Evolutionary conservation across 2,329 filamentous ascomycete genomes (phyloP).

Genomic region (Stachybotrys elegans): DNA sequence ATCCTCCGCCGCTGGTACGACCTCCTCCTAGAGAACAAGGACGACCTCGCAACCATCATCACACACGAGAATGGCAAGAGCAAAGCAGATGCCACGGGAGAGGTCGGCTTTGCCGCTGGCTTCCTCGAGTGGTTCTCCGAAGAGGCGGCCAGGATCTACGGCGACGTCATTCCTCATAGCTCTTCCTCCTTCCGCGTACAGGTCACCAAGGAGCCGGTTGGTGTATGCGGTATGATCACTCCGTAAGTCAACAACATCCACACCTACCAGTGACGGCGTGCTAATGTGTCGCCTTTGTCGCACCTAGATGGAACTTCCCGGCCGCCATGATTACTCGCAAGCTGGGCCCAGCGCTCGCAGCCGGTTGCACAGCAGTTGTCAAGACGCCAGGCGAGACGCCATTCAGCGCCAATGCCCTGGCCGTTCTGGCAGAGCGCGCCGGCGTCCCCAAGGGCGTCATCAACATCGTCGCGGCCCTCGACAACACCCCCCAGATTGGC

Average conservation of each 20-base stretch:
- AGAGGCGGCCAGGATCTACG: conserved; percentile 51
- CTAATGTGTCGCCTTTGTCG: conserved; percentile 29
- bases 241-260: no score
- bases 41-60: conserved; percentile 60
- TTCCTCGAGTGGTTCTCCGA: conserved; percentile 59
- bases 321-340: conserved; percentile 47
- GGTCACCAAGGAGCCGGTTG: conserved; percentile 9
- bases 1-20: conserved; percentile 58
- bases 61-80: conserved; percentile 68
- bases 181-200: conserved; percentile 45
- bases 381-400: conserved; percentile 70
- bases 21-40: conserved; percentile 55
- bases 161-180: conserved; percentile 52
- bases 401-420: conserved; percentile 64
- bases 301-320: conserved; percentile 63
- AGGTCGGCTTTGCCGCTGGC: conserved; percentile 48
- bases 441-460: conserved; percentile 56
- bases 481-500: conserved; percentile 63
- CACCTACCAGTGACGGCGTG: no score
- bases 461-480: conserved; percentile 58
- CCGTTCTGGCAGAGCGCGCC: conserved; percentile 60
- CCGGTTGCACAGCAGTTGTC: conserved; percentile 69
- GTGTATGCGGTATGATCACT: conserved; percentile 38
- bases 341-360: conserved; percentile 51
- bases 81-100: conserved; percentile 49